Evolutionary conservation across 164 flowering plant genomes (phyloP).

Genomic region (Vitis rupestris): DNA sequence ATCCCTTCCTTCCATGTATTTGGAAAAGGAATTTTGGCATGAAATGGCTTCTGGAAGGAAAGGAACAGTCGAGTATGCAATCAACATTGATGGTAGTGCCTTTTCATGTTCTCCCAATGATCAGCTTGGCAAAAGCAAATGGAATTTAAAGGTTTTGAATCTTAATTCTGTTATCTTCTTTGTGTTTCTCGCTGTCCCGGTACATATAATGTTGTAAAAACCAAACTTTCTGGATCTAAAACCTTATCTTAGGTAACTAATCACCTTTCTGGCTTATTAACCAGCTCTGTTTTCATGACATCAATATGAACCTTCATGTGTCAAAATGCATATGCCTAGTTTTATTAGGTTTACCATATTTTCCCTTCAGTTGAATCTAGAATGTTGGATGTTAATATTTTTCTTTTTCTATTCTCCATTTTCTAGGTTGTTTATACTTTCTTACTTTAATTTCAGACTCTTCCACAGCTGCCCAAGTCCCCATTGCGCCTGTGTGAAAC

Average conservation of each 20-base stretch:
- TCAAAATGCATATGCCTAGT: neutral
- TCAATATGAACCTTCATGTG: too few relatives aligned
- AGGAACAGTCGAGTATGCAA: constrained; percentile 27
- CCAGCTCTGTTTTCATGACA: too few relatives aligned
- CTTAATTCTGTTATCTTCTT: neutral
- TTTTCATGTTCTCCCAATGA: constrained; percentile 22
- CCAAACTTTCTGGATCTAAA: too few relatives aligned
- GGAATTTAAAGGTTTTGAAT: constrained; percentile 27
- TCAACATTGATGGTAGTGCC: constrained; percentile 31
- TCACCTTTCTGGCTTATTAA: too few relatives aligned
- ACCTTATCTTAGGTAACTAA: too few relatives aligned
- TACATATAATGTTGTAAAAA: too few relatives aligned
- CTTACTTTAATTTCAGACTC: constrained; percentile 9
- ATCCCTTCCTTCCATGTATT: constrained; percentile 10
- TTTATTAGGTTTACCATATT: too few relatives aligned
- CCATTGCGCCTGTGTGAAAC: constrained; percentile 19
- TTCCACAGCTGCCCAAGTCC: constrained; percentile 18
- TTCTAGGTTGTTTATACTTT: neutral
- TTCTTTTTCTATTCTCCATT: too few relatives aligned
- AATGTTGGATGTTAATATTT: too few relatives aligned
- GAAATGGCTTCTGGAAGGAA: constrained; percentile 20
- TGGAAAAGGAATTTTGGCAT: constrained; percentile 31
- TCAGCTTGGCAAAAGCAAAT: constrained; percentile 23
- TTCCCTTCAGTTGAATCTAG: neutral
- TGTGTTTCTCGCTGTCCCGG: neutral